Evolutionary conservation across 2,329 filamentous ascomycete species (phyloP).

Genomic region (Pseudogymnoascus sp.): DNA sequence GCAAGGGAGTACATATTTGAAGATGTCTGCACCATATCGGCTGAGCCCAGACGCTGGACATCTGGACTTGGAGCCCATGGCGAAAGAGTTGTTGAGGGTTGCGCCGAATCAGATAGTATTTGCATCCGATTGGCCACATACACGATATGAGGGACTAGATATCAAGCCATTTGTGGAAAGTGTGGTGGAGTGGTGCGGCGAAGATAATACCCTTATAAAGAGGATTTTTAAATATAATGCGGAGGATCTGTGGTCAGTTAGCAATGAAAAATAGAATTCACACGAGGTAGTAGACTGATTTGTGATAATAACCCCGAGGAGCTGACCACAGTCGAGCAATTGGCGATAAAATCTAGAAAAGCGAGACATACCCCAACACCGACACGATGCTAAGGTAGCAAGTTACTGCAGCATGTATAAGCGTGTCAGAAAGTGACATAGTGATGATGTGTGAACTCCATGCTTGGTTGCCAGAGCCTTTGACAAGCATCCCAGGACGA

Average conservation of each 20-base stretch:
- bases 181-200: conserved; percentile 44
- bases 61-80: conserved; percentile 39
- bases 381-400: background rate
- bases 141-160: conserved; percentile 48
- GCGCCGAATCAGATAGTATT: conserved; percentile 42
- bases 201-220: conserved; percentile 35
- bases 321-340: background rate
- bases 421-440: background rate
- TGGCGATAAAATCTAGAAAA: background rate
- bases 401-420: background rate
- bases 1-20: conserved; percentile 32
- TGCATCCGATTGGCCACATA: conserved; percentile 58
- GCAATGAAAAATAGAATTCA: conserved; percentile 11
- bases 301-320: background rate
- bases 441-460: background rate
- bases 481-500: background rate
- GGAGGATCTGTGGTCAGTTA: conserved; percentile 38
- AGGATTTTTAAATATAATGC: conserved; percentile 48
- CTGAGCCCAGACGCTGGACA: conserved; percentile 36
- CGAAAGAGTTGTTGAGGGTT: conserved; percentile 38
- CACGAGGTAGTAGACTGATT: background rate
- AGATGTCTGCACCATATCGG: conserved; percentile 45
- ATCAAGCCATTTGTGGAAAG: conserved; percentile 45
- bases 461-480: no score
- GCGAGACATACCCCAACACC: background rate